Evolutionary conservation across 2,329 filamentous ascomycete species (phyloP), one percentile per base, ranked within the genome.

Genomic region (Fusarium torulosum): DNA sequence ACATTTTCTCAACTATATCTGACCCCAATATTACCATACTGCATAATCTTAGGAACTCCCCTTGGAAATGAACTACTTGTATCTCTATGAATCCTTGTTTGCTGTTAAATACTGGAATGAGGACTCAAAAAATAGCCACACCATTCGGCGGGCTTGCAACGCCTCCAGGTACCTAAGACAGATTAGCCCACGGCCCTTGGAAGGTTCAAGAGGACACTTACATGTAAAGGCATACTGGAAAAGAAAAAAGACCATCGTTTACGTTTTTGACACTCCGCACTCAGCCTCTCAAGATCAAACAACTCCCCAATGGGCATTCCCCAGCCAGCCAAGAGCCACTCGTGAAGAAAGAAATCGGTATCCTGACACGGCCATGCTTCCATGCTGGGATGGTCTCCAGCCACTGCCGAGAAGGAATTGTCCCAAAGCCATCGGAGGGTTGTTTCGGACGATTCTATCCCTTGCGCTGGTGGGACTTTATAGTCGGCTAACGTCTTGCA

Each of bases 401-500:
- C 87, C 0, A 88, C 81, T 2, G 86, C 87, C 0, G 85, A 77
- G 66, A 89, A 87, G 15, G 49, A 58, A 7, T 83, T 79, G 53
- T 88, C 82, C 85, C 86, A 89, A 19, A 88, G 76, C 86, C 86
- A 89, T 37, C 81, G 79, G 15, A 87, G 78, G 8, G 81, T 82
- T 7, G 79, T 80, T 17, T 82, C 77, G 4, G 80, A 81, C 1
- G 82, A 82, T 49, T 85, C 79, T 3, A 87, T 77, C 1, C 85
- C 86, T 54, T 76, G 72, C 8, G 72, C 61, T 2, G 78, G 74
- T 0, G 77, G 77, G 0, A 73, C 58, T 0, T 68, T 63, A 7
- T 73, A 72, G 8, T 75, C 72, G 4, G 76, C 75, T 2, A 82
- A 69, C 7, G 79, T 68, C 2, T 70, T 73, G 21, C 81, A 77